Evolutionary conservation across 176 grass and related monocot species (phyloP).

Genomic region (Saccharum spontaneum): DNA sequence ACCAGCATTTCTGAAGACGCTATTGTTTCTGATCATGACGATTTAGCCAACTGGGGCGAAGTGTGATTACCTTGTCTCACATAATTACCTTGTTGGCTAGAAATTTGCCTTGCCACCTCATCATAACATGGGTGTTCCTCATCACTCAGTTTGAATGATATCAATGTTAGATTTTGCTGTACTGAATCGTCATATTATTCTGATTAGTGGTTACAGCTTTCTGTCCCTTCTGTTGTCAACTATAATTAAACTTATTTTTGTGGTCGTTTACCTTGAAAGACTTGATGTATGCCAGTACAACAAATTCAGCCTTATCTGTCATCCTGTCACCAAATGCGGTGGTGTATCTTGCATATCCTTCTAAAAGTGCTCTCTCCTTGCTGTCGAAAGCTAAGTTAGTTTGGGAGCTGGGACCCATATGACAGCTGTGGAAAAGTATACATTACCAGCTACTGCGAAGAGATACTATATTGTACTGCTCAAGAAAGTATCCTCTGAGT

Average conservation of each 20-base stretch:
- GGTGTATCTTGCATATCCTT: background rate
- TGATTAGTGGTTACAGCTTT: background rate
- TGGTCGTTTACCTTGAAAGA: background rate
- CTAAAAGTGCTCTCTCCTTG: conserved; percentile 23
- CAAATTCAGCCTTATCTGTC: conserved; percentile 16
- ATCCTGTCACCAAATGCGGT: conserved; percentile 25
- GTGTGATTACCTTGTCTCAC: background rate
- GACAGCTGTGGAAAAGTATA: conserved; percentile 40
- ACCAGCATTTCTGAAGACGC: conserved; percentile 29
- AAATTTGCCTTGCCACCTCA: background rate
- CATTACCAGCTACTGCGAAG: conserved; percentile 20
- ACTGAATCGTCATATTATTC: background rate
- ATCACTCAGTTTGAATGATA: background rate
- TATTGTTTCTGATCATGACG: background rate
- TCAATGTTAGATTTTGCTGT: background rate
- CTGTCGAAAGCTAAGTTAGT: conserved; percentile 20
- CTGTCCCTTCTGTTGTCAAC: background rate
- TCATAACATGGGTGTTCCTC: conserved; percentile 2
- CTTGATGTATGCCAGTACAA: background rate
- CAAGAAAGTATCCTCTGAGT: conserved; percentile 24
- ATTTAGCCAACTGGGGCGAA: conserved; percentile 2
- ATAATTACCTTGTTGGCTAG: background rate
- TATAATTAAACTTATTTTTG: background rate
- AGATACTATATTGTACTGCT: conserved; percentile 29
- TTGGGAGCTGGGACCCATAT: conserved; percentile 16